Base-by-base conservation (phyloP, 768 basidiomycete species). In the Lenzites betulinus region DNA sequence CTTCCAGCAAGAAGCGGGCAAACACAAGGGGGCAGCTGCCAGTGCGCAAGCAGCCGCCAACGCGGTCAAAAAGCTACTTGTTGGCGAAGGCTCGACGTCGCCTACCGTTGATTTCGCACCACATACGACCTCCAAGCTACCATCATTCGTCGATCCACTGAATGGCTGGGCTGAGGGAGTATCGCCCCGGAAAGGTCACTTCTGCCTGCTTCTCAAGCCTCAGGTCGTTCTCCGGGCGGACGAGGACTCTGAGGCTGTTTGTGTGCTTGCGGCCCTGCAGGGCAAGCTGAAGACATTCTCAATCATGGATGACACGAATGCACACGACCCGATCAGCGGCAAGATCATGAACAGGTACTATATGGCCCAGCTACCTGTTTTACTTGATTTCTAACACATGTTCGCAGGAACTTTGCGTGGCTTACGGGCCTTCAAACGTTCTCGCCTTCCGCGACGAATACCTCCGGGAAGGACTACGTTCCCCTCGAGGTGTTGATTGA, bases 401-500 rank as follows among this genome's bases (percentile, higher is more conserved):
- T 28, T 42, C n/a, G 4, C 63, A 95, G 93, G 74, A 94, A 86
- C 48, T 93, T 90, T 66, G 86, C 85, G 12, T 81, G 84, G 6
- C 74, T 97, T 55, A 85, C 84, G 51, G 92, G 92, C 1, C 79
- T 98, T 33, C 95, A 98, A 73, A 85, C 87, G 8, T 98, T 96
- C 75, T 87, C 90, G 39, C 95, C 95, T 0, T 78, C 80, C 1
- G 68, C 74, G 30, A 63, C 71, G 12, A 69, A 74, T 49, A 68
- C 73, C n/a, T 76, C 75, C 7, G 76, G 75, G 23, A 78, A 79
- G 71, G 81, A 81, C 15, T 81, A 80, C 56, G 85, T 98, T 26
- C 95, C 95, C n/a, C 79, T 95, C 23, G 95, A 98, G 74, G 90
- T 95, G 42, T 74, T 95, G 52, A 85, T 96, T 57, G 94, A 98